Conservation (phyloP, 1,284 basidiomycete genomes). For the Puccinia triticina region DNA sequence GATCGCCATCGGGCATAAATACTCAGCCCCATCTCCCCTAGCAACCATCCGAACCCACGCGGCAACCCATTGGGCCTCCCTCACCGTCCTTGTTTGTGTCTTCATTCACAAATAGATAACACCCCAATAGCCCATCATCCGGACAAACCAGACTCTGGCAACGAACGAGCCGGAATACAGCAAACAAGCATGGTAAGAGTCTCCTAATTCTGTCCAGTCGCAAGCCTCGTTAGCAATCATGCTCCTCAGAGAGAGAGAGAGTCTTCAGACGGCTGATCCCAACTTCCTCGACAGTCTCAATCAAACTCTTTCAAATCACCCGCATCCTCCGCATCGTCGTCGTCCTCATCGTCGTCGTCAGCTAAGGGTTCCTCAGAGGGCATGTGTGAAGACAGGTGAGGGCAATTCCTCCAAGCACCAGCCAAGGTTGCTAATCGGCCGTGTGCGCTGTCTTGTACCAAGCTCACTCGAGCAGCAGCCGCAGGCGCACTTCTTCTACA, state of each 20-base stretch:
- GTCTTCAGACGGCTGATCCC: not conserved
- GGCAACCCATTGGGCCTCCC: too few relatives aligned
- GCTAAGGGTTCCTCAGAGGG: not conserved
- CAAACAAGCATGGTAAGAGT: not conserved
- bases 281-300: not conserved
- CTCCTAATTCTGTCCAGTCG: too few relatives aligned
- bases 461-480: not conserved
- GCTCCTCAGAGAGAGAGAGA: too few relatives aligned
- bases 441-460: not conserved
- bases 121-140: too few relatives aligned
- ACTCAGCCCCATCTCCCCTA: too few relatives aligned
- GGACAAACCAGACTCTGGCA: too few relatives aligned
- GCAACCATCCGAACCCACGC: too few relatives aligned
- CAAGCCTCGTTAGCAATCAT: too few relatives aligned
- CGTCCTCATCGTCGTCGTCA: not conserved
- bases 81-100: too few relatives aligned
- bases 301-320: not conserved
- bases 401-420: not conserved
- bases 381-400: not conserved
- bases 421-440: not conserved
- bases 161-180: too few relatives aligned
- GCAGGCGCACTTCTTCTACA: slow-evolving; percentile 6
- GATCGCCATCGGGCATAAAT: too few relatives aligned
- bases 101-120: too few relatives aligned
- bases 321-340: not conserved